Evolutionary conservation across 495 filamentous ascomycete species (phyloP), one percentile per base, ranked within the genome.

Genomic region (Penicillium diatomitis): DNA sequence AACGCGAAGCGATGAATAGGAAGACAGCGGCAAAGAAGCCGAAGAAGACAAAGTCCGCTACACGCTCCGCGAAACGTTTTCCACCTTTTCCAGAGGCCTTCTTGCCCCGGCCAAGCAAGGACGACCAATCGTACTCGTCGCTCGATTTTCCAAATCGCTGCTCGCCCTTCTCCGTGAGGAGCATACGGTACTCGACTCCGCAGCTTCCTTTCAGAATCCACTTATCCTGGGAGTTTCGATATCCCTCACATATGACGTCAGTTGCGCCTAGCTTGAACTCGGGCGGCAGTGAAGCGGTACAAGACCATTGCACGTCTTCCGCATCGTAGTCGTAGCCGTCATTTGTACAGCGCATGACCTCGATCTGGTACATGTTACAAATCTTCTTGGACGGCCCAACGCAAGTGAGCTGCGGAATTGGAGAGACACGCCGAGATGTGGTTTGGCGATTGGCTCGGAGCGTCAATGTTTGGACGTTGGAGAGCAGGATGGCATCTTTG

Each of bases 201-300:
- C 92, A 98, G 58, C 81, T 88, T 4, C 92, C 91, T 52, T 87
- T 87, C 11, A 98, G 70, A 4, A 97, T 77, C 68, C 88, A 92
- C 0, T 77, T 76, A 60, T 98, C 92, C 12, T 88, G 79, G 0
- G 85, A 66, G 8, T 62, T 67, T 11, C 77, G 72, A 65, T 95
- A 97, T 6, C 92, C 92, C 60, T 98, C 92, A 64, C 92, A 98
- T 3, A 88, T 72, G 8, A 98, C 92, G 47, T 98, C 91, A 3
- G 92, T 96, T 29, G 77, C 71, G 34, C 90, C 92, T 8, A 97
- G 78, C 61, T 92, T 92, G 62, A 98, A 86, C 56, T 94, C 86
- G 0, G 76, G 61, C 0, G 92, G 92, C 0, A 97, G 69, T 3
- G 76, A 69, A 0, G 92, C 88, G 2, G 80, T 81, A 66, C 92